Percentiles rank a stretch among this genome's conserved stretches.
Conservation (phyloP, 441 rosid species). For the Macaranga tanarius region DNA sequence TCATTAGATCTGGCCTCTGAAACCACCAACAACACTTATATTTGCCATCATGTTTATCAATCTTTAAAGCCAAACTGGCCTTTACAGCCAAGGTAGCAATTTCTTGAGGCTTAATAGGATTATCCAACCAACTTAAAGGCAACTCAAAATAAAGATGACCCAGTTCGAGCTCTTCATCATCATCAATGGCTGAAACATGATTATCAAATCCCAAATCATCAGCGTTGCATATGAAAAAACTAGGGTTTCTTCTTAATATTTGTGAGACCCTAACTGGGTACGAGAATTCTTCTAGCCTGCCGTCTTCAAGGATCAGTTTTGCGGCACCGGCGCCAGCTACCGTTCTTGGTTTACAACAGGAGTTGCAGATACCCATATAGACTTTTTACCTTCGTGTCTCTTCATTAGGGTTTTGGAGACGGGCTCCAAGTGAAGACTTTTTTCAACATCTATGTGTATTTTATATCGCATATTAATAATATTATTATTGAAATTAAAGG, state of each 20-base stretch:
- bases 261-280: slow-evolving; percentile 47
- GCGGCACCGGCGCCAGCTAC: slow-evolving; percentile 21
- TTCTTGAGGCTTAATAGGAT: slow-evolving; percentile 29
- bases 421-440: background rate
- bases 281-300: slow-evolving; percentile 46
- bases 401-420: background rate
- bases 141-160: slow-evolving; percentile 51
- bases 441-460: background rate
- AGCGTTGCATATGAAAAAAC: slow-evolving; percentile 44
- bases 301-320: slow-evolving; percentile 41
- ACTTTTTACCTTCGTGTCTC: background rate
- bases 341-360: background rate
- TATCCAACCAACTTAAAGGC: slow-evolving; percentile 36
- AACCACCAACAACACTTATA: slow-evolving; percentile 21
- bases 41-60: background rate
- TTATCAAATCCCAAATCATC: slow-evolving; percentile 44
- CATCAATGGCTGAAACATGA: slow-evolving; percentile 34
- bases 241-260: slow-evolving; percentile 31
- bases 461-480: too few relatives aligned
- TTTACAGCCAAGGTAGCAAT: slow-evolving; percentile 55
- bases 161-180: slow-evolving; percentile 41
- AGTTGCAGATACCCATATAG: background rate
- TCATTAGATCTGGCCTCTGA: slow-evolving; percentile 8
- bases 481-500: too few relatives aligned
- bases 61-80: slow-evolving; percentile 47